phyloP scores from a whole-genome alignment of 768 basidiomycete species.

The Amanita fuliginea region DNA sequence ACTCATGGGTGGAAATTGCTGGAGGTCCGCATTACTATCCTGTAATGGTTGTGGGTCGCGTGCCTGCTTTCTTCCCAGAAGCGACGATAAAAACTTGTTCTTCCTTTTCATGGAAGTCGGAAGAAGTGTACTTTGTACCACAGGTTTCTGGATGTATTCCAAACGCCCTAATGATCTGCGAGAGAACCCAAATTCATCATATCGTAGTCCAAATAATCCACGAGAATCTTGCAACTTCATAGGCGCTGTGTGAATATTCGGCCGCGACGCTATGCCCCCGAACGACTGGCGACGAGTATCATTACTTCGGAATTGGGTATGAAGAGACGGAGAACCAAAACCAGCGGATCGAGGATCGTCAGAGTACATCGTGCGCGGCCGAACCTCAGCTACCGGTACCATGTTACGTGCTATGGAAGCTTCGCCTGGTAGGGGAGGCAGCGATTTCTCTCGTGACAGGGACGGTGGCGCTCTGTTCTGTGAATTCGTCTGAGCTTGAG shows the following conservation, averaged over 20 bases:
- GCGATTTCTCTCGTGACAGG: constrained; percentile 54
- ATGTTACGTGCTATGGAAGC: constrained; percentile 25
- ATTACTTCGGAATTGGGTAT: constrained; percentile 45
- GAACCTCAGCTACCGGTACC: constrained; percentile 16
- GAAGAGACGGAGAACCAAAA: constrained; percentile 48
- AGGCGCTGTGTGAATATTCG: constrained; percentile 46
- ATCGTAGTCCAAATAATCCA: constrained; percentile 30
- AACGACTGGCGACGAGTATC: constrained; percentile 71
- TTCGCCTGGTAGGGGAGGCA: constrained; percentile 65
- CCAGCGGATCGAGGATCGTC: constrained; percentile 41
- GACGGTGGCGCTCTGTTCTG: constrained; percentile 11
- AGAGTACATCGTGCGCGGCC: constrained; percentile 58
- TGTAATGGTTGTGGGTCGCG: constrained; percentile 22
- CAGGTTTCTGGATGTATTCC: constrained; percentile 23
- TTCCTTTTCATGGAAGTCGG: constrained; percentile 44
- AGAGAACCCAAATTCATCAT: constrained; percentile 68
- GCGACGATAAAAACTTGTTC: constrained; percentile 57
- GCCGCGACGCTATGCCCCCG: constrained; percentile 49
- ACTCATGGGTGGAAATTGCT: constrained; percentile 38
- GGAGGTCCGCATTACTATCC: constrained; percentile 19
- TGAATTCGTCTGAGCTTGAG: constrained; percentile 12
- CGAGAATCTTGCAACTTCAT: constrained; percentile 18
- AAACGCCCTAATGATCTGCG: constrained; percentile 43
- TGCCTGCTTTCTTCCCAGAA: constrained; percentile 48
- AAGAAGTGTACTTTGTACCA: constrained; percentile 17